These are phyloP conservation scores for Fomitopsis pinicola DNA, from an alignment of 1,284 basidiomycete species.

Conservation along the genomic window DNA sequence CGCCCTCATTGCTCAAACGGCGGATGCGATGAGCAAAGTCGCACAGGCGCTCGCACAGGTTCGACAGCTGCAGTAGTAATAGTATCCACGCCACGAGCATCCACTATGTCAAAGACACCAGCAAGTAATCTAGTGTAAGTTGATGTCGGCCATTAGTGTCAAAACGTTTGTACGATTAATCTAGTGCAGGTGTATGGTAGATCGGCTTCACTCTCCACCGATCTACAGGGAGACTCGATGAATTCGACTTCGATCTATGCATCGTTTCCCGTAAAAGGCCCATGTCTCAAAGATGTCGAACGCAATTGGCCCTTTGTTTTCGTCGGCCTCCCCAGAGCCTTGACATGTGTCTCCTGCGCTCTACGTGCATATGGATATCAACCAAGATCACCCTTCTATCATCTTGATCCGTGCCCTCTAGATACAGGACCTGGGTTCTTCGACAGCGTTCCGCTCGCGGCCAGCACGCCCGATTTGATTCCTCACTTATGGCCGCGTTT, in stretches of 20 bases:
- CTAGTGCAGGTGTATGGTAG: background rate
- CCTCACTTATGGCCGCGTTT: background rate
- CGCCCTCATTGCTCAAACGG: conserved; percentile 48
- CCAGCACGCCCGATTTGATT: background rate
- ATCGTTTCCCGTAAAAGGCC: background rate
- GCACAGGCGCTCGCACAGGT: conserved; percentile 58
- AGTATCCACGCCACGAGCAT: background rate
- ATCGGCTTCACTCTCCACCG: background rate
- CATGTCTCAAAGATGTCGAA: background rate
- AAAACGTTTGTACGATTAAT: background rate
- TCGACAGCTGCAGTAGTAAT: conserved; percentile 43
- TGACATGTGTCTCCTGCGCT: background rate
- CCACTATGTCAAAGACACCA: background rate
- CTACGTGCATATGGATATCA: background rate
- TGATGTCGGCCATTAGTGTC: background rate
- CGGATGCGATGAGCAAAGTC: conserved; percentile 69
- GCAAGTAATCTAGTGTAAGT: background rate
- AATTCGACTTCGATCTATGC: background rate
- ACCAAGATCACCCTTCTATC: conserved; percentile 1
- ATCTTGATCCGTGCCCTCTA: background rate
- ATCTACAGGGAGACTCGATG: background rate
- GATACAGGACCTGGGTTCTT: background rate
- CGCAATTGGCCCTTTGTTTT: background rate
- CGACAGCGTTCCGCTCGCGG: background rate
- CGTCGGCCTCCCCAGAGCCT: background rate